Conservation (phyloP, 169 alveolate genomes). For the Babesia divergens region DNA sequence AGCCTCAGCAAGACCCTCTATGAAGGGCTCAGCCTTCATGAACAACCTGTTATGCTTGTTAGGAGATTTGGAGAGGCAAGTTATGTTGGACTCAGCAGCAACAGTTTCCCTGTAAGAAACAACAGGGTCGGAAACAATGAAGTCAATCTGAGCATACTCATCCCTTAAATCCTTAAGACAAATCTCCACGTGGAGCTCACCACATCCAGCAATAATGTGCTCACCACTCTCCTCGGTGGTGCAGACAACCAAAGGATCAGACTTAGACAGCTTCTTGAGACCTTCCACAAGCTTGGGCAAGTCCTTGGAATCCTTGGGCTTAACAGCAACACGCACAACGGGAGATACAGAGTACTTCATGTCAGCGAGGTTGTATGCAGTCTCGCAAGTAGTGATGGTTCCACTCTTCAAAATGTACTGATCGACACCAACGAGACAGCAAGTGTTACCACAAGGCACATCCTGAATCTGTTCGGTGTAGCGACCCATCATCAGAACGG, state of each 20-base stretch:
- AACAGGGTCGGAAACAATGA: slow-evolving; percentile 97
- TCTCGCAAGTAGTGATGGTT: slow-evolving; percentile 94
- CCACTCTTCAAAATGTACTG: slow-evolving; percentile 96
- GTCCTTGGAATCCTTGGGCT: slow-evolving; percentile 96
- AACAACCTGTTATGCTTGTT: slow-evolving; percentile 98
- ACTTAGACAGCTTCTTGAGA: slow-evolving; percentile 93
- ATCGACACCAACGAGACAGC: slow-evolving; percentile 98
- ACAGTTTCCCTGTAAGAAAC: slow-evolving; percentile 99
- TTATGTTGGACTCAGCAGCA: slow-evolving; percentile 84
- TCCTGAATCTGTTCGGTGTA: slow-evolving; percentile 94
- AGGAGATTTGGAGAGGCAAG: slow-evolving; percentile 97
- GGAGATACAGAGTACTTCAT: slow-evolving; percentile 99
- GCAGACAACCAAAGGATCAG: slow-evolving; percentile 98
- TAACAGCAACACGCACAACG: slow-evolving; percentile 99
- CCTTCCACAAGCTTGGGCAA: slow-evolving; percentile 99
- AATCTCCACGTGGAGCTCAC: slow-evolving; percentile 98
- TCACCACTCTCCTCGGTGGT: slow-evolving; percentile 97
- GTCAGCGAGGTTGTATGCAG: slow-evolving; percentile 96
- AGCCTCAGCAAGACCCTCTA: slow-evolving; percentile 93
- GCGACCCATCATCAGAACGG: slow-evolving; percentile 98
- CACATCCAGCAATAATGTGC: slow-evolving; percentile 98
- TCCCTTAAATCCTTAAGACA: slow-evolving; percentile 97
- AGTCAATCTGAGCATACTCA: slow-evolving; percentile 97
- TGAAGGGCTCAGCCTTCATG: slow-evolving; percentile 96
- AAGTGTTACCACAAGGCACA: slow-evolving; percentile 99